Evolutionary conservation across 108 stramenopile species (phyloP).

Genomic region (Nitzschia palea): DNA sequence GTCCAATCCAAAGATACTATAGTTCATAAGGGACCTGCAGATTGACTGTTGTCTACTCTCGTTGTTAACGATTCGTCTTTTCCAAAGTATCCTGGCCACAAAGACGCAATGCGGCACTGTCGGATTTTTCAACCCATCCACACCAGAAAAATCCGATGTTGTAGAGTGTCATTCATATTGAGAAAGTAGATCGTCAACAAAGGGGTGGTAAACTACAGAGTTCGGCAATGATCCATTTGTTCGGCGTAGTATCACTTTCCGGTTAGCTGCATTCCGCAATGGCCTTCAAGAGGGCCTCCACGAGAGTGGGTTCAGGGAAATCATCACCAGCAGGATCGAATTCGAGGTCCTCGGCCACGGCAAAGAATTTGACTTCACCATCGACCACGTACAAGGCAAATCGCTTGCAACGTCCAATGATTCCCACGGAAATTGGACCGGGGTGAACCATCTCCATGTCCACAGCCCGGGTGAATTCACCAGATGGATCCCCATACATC

Average conservation of each 20-base stretch:
- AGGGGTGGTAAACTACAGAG: neutral
- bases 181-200: neutral
- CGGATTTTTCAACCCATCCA: conserved; percentile 9
- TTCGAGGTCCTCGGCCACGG: conserved; percentile 45
- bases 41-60: no score
- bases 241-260: neutral
- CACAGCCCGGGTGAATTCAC: conserved; percentile 47
- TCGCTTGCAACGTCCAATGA: conserved; percentile 62
- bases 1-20: no score
- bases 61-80: no score
- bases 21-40: no score
- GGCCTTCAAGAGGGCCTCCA: conserved; percentile 31
- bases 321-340: conserved; percentile 72
- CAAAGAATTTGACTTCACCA: conserved; percentile 51
- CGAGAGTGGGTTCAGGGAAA: conserved; percentile 38
- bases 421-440: conserved; percentile 36
- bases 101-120: conserved; percentile 13
- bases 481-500: conserved; percentile 56
- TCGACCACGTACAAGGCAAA: conserved; percentile 58
- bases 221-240: neutral
- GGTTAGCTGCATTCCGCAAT: conserved; percentile 19
- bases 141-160: neutral
- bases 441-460: conserved; percentile 59
- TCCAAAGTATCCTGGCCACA: conserved; percentile 2
- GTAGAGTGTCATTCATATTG: conserved; percentile 14